Conservation (phyloP, 345 rosid genomes). For the Citropsis articulata region DNA sequence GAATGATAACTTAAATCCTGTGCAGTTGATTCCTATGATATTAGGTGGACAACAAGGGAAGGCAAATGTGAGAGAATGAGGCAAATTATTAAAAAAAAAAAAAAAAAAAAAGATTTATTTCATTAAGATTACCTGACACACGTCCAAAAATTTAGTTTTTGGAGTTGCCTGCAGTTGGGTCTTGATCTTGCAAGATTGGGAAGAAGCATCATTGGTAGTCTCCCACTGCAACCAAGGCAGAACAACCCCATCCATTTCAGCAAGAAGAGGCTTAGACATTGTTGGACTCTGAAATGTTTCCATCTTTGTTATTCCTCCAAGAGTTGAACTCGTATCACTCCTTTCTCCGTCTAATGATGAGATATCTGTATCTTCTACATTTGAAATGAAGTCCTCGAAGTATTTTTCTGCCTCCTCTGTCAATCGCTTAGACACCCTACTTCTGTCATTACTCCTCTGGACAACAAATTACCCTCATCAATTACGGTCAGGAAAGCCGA, state of each 20-base stretch:
- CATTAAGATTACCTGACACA: slow-evolving; percentile 37
- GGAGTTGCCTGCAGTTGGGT: slow-evolving; percentile 30
- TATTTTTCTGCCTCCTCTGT: slow-evolving; percentile 88
- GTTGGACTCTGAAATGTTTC: slow-evolving; percentile 40
- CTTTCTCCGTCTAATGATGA: slow-evolving; percentile 92
- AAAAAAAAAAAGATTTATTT: not conserved
- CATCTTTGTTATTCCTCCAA: slow-evolving; percentile 48
- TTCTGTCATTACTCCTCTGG: slow-evolving; percentile 78
- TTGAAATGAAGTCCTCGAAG: slow-evolving; percentile 83
- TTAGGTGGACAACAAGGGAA: not conserved
- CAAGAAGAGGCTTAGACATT: slow-evolving; percentile 36
- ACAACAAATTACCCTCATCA: not conserved
- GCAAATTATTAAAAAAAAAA: not conserved
- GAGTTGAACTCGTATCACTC: slow-evolving; percentile 82
- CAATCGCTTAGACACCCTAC: slow-evolving; percentile 65
- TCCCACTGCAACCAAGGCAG: slow-evolving; percentile 98
- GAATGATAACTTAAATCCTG: slow-evolving; percentile 40
- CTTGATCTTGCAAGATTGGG: slow-evolving; percentile 34
- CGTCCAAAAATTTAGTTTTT: slow-evolving; percentile 31
- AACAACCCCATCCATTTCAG: slow-evolving; percentile 82
- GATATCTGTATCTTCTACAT: slow-evolving; percentile 89
- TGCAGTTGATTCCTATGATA: slow-evolving; percentile 41
- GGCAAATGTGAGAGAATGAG: not conserved
- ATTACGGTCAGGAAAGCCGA: not conserved
- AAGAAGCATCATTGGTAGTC: slow-evolving; percentile 58